phyloP scores from a whole-genome alignment of 2,329 filamentous ascomycete genomes.

The Aspergillus brasiliensis region DNA sequence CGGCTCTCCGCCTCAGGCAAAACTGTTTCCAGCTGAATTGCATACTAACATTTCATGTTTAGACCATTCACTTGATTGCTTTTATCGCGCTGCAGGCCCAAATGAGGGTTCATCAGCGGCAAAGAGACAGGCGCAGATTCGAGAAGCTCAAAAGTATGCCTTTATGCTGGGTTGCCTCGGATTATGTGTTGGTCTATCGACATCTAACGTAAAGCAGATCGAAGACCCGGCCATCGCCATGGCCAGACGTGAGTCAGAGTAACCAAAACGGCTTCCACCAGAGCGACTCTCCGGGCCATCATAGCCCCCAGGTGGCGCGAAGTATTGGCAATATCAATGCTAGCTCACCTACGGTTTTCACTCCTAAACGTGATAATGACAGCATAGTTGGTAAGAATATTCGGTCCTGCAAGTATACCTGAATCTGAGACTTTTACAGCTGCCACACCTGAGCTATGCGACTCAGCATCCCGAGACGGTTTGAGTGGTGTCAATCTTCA shows the following conservation, averaged over 20 bases:
- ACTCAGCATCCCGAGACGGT: conserved; percentile 24
- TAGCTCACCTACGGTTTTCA: neutral
- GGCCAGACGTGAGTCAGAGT: conserved; percentile 12
- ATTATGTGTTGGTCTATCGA: neutral
- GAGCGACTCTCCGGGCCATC: neutral
- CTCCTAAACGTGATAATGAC: neutral
- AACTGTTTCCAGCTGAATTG: neutral
- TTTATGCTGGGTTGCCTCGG: neutral
- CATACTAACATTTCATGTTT: neutral
- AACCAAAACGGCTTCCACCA: neutral
- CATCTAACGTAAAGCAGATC: neutral
- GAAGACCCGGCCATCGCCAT: conserved; percentile 17
- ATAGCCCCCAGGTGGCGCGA: neutral
- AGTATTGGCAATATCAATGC: neutral
- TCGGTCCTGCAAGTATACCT: neutral
- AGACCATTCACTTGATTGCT: conserved; percentile 24
- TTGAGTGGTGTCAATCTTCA: conserved; percentile 31
- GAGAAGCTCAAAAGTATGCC: conserved; percentile 11
- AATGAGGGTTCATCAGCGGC: conserved; percentile 7
- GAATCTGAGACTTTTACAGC: neutral
- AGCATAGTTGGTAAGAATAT: conserved; percentile 2
- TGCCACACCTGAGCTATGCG: conserved; percentile 17
- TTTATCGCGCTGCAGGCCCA: conserved; percentile 12
- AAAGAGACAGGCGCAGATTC: conserved; percentile 12
- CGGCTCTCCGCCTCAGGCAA: neutral